Percentiles rank a stretch among this genome's conserved stretches.
These are phyloP conservation scores for Colletotrichum musae DNA, from an alignment of 2,329 filamentous ascomycete species.

Conservation along the genomic window DNA sequence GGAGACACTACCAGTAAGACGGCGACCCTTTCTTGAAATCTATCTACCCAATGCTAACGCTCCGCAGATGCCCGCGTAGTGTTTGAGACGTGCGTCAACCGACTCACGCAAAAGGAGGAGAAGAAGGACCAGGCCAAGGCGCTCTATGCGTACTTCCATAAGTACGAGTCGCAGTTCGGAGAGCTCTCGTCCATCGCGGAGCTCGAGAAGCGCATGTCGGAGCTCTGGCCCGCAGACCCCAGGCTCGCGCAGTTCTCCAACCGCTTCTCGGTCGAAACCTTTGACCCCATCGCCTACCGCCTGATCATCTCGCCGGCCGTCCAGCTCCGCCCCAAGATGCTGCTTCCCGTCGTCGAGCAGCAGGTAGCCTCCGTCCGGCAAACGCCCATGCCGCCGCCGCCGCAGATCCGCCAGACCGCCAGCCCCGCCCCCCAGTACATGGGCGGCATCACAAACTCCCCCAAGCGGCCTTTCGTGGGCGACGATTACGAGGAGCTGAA, in stretches of 20 bases:
- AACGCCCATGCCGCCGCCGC: slow-evolving; percentile 58
- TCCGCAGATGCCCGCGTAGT: slow-evolving; percentile 88
- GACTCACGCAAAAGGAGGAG: slow-evolving; percentile 83
- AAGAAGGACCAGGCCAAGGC: slow-evolving; percentile 82
- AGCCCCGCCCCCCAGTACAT: slow-evolving; percentile 66
- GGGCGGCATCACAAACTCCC: slow-evolving; percentile 63
- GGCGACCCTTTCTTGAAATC: slow-evolving; percentile 48
- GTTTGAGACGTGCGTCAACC: slow-evolving; percentile 93
- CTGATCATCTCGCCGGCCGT: slow-evolving; percentile 86
- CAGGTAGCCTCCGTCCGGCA: slow-evolving; percentile 60
- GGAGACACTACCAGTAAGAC: slow-evolving; percentile 90
- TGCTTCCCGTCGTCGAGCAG: slow-evolving; percentile 70
- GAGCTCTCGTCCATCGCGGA: slow-evolving; percentile 92
- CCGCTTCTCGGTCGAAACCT: slow-evolving; percentile 80
- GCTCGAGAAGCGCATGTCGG: slow-evolving; percentile 91
- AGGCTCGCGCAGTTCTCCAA: slow-evolving; percentile 81
- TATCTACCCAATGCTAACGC: slow-evolving; percentile 40
- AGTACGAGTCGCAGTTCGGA: slow-evolving; percentile 94
- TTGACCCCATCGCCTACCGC: slow-evolving; percentile 86
- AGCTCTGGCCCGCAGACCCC: slow-evolving; percentile 92
- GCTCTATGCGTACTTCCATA: slow-evolving; percentile 92
- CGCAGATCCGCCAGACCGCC: slow-evolving; percentile 47
- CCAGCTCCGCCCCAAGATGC: slow-evolving; percentile 78
- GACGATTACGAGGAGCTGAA: slow-evolving; percentile 82
- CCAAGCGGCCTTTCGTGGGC: slow-evolving; percentile 72